phyloP scores from a whole-genome alignment of 2,329 filamentous ascomycete genomes.

The Sporothrix brasiliensis region DNA sequence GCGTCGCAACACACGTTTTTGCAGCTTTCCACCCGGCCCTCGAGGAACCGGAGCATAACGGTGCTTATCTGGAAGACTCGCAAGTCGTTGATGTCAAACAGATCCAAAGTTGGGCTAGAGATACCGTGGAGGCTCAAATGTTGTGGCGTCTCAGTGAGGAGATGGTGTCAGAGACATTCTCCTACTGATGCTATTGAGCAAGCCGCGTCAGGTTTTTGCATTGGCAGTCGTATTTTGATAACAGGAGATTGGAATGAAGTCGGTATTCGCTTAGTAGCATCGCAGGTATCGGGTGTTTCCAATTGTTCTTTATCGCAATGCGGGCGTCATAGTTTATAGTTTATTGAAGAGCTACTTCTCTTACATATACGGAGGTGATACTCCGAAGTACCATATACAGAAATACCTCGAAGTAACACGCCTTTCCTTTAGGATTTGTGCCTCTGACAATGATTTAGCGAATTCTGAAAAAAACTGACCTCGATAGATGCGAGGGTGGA shows the following conservation, averaged over 20 bases:
- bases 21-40: slow-evolving; percentile 36
- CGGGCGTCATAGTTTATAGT: too few species aligned
- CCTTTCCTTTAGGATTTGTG: neutral
- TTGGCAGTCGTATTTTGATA: too few species aligned
- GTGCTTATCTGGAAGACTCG: slow-evolving; percentile 36
- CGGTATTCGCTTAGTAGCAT: too few species aligned
- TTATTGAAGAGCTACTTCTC: too few species aligned
- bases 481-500: slow-evolving; percentile 13
- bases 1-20: slow-evolving; percentile 36
- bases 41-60: slow-evolving; percentile 35
- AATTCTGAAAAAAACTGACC: neutral
- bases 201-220: too few species aligned
- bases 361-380: slow-evolving; percentile 16
- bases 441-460: neutral
- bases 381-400: slow-evolving; percentile 13
- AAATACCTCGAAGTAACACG: slow-evolving; percentile 7
- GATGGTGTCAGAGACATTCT: slow-evolving; percentile 50
- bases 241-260: too few species aligned
- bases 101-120: slow-evolving; percentile 37
- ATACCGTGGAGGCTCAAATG: slow-evolving; percentile 44
- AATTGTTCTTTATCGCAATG: too few species aligned
- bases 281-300: too few species aligned
- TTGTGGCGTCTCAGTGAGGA: slow-evolving; percentile 53
- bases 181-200: neutral
- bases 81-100: slow-evolving; percentile 36